A percentile compares a stretch with the other conserved stretches of the same genome.
phyloP scores from a whole-genome alignment of 164 flowering plant species.

The Stephania yunnanensis region DNA sequence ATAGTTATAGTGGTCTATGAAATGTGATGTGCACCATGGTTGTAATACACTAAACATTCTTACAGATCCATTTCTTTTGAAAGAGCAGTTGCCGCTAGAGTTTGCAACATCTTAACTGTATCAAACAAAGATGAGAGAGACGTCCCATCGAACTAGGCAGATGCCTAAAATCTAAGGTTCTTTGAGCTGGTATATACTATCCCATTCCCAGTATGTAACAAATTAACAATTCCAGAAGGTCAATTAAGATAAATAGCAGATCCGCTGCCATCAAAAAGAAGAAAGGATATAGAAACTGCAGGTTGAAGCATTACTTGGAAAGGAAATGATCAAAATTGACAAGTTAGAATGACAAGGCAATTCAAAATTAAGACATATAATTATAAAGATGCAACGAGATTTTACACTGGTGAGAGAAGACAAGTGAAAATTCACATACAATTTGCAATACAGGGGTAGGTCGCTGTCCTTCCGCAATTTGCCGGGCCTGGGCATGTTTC shows the following conservation, averaged over 20 bases:
- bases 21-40: too few species aligned
- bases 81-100: not conserved
- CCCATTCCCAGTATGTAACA: not conserved
- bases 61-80: not conserved
- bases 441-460: slow-evolving; percentile 81
- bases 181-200: too few species aligned
- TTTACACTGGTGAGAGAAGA: not conserved
- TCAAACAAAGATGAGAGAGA: not conserved
- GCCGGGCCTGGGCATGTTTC: slow-evolving; percentile 93
- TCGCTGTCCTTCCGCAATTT: slow-evolving; percentile 53
- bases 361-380: not conserved
- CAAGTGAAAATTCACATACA: slow-evolving; percentile 40
- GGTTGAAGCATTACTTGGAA: not conserved
- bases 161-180: not conserved
- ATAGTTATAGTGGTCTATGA: too few species aligned
- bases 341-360: not conserved
- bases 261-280: not conserved
- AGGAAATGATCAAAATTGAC: not conserved
- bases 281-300: not conserved
- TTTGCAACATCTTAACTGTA: not conserved
- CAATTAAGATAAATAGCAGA: not conserved
- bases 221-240: not conserved
- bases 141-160: not conserved
- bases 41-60: too few species aligned
- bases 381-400: not conserved